phyloP scores from a whole-genome alignment of 495 filamentous ascomycete genomes.

The Paragyromitra xinjiangensis region DNA sequence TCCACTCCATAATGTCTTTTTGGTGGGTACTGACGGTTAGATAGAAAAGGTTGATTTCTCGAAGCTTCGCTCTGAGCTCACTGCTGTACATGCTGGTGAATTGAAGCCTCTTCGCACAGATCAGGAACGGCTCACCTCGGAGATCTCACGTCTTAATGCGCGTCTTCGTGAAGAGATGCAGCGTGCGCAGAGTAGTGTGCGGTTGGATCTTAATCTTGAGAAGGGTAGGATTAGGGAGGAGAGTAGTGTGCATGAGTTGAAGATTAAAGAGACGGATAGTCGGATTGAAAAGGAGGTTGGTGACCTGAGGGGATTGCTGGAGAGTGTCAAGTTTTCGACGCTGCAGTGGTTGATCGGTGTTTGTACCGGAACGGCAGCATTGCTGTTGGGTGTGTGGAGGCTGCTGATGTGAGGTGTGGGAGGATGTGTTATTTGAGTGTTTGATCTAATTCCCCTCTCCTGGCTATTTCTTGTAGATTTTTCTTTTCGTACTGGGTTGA shows the following conservation, averaged over 20 bases:
- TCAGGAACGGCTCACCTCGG: conserved; percentile 91
- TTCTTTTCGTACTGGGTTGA: not conserved
- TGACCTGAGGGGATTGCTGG: conserved; percentile 85
- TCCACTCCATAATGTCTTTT: not conserved
- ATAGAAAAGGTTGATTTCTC: conserved; percentile 94
- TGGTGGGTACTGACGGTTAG: not conserved
- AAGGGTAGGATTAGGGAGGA: conserved; percentile 98
- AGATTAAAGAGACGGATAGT: conserved; percentile 98
- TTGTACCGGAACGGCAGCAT: conserved; percentile 89
- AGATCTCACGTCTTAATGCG: conserved; percentile 89
- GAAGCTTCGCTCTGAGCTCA: conserved; percentile 94
- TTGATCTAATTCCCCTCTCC: not conserved
- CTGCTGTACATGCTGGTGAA: conserved; percentile 89
- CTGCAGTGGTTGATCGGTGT: conserved; percentile 99
- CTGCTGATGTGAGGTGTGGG: conserved; percentile 67
- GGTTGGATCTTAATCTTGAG: conserved; percentile 92
- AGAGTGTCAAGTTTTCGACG: conserved; percentile 97
- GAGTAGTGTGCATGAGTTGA: conserved; percentile 94
- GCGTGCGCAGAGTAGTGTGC: conserved; percentile 88
- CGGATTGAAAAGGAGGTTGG: conserved; percentile 98
- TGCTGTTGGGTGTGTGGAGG: conserved; percentile 96
- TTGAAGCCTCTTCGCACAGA: conserved; percentile 84
- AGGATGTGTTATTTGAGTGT: not conserved
- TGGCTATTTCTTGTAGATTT: not conserved
- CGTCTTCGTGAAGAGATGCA: conserved; percentile 92